Conservation (phyloP, 2,329 filamentous ascomycete species). For the Diaporthe eres region DNA sequence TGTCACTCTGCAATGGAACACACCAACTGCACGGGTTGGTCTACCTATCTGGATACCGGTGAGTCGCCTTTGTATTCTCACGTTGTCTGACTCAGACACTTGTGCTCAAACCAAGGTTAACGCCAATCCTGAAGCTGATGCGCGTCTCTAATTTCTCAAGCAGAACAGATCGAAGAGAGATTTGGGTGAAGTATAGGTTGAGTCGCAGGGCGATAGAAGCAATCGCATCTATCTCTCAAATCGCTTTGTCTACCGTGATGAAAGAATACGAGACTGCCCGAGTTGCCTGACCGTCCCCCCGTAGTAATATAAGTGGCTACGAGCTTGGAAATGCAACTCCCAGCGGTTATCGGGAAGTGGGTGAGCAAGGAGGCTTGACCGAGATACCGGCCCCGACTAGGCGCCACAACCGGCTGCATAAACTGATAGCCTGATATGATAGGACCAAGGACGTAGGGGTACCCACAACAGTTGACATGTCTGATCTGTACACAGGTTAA, state of each 20-base stretch:
- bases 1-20: constrained; percentile 21
- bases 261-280: background rate
- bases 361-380: background rate
- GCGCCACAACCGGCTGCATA: background rate
- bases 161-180: background rate
- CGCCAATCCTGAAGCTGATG: background rate
- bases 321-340: background rate
- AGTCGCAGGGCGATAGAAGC: background rate
- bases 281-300: background rate
- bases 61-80: background rate
- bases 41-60: background rate
- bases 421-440: background rate
- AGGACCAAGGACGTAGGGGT: too few relatives aligned
- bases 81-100: too few relatives aligned
- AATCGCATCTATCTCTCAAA: background rate
- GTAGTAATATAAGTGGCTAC: background rate
- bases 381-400: background rate
- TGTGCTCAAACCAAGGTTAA: background rate
- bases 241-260: background rate
- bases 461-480: background rate
- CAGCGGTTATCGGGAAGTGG: background rate
- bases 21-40: background rate
- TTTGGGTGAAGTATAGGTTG: background rate
- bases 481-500: background rate
- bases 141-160: too few relatives aligned